A percentile compares a stretch with the other conserved stretches of the same genome.
Conservation (phyloP, 345 rosid species). For the Streptanthus diversifolius region DNA sequence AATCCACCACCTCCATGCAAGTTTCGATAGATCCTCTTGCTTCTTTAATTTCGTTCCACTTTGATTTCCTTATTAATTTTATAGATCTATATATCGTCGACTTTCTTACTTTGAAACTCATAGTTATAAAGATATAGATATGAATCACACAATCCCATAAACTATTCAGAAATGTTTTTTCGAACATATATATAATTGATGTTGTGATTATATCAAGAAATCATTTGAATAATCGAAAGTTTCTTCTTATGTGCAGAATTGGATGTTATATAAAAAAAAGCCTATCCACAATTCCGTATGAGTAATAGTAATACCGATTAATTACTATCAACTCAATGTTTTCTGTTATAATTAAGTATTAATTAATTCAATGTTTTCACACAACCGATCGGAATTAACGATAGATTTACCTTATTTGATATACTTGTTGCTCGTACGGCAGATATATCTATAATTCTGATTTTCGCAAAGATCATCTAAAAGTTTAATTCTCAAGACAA, state of each 20-base stretch:
- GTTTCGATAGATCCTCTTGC: constrained; percentile 18
- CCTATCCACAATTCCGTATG: background rate
- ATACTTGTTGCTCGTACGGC: background rate
- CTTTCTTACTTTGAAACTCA: background rate
- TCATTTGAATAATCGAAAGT: background rate
- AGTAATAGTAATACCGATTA: background rate
- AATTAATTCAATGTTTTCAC: background rate
- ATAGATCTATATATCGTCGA: background rate
- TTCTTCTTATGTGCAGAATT: background rate
- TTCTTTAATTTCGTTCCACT: background rate
- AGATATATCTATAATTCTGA: background rate
- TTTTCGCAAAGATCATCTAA: background rate
- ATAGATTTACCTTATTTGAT: background rate
- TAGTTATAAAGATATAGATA: background rate
- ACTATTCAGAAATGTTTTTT: background rate
- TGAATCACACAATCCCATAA: background rate
- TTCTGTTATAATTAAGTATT: too few relatives aligned
- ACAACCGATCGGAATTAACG: background rate
- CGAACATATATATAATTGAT: background rate
- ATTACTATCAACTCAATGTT: background rate
- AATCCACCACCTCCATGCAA: constrained; percentile 28
- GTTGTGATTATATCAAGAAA: background rate
- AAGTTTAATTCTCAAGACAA: background rate
- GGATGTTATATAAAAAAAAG: background rate
- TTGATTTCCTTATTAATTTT: background rate